A percentile compares a stretch with the other conserved stretches of the same genome.
phyloP scores from a whole-genome alignment of 176 grass and related monocot genomes.

The Urochloa ruziziensis region DNA sequence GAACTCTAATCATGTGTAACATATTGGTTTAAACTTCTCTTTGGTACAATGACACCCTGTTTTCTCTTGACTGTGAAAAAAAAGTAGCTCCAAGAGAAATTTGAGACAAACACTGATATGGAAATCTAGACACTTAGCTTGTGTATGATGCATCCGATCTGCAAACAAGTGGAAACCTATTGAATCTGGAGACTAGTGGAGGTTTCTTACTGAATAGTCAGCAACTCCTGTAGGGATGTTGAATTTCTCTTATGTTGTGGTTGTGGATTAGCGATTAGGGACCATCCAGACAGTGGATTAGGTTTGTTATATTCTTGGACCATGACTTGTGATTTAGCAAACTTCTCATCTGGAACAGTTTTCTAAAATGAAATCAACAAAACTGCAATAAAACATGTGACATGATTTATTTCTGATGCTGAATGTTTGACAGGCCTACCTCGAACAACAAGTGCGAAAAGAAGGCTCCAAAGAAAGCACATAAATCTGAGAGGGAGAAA shows the following conservation, averaged over 20 bases:
- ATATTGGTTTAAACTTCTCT: background rate
- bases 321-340: background rate
- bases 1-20: background rate
- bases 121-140: background rate
- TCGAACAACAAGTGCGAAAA: conserved; percentile 48
- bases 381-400: background rate
- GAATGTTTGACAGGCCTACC: conserved; percentile 31
- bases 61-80: background rate
- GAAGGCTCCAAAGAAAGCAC: conserved; percentile 74
- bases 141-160: background rate
- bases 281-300: background rate
- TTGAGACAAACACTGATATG: background rate
- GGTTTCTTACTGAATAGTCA: background rate
- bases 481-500: conserved; percentile 95
- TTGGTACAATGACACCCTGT: background rate
- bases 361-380: background rate
- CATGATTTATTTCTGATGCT: background rate
- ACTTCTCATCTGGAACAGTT: background rate
- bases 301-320: background rate
- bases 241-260: background rate
- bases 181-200: no score
- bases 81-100: background rate
- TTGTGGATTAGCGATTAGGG: background rate
- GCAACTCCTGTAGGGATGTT: background rate
- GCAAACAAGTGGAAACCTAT: background rate